Conservation (phyloP, 148 eudicot species). For the Suaeda aralocaspica region DNA sequence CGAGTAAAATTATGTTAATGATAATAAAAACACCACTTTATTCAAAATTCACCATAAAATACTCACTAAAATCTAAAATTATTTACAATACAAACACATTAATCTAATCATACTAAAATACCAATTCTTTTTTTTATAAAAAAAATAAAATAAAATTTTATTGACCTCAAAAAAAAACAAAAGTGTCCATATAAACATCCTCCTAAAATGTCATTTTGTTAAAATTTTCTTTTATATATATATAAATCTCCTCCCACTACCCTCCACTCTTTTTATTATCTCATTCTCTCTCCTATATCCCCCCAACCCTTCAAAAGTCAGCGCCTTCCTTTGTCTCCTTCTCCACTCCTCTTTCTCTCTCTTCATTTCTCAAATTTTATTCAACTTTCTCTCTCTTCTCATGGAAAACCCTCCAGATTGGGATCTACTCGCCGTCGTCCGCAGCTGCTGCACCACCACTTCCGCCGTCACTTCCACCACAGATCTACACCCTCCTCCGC, state of each 20-base stretch:
- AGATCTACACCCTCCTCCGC: neutral
- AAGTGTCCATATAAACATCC: neutral
- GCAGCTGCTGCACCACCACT: constrained; percentile 52
- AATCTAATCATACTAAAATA: too few relatives aligned
- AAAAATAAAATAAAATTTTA: too few relatives aligned
- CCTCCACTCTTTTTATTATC: constrained; percentile 6
- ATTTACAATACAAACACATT: too few relatives aligned
- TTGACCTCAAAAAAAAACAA: too few relatives aligned
- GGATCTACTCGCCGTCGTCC: constrained; percentile 84
- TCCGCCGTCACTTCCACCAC: constrained; percentile 18
- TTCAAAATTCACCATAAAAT: too few relatives aligned
- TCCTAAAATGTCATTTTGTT: neutral
- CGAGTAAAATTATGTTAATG: too few relatives aligned
- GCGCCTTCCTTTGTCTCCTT: constrained; percentile 36
- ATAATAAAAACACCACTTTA: too few relatives aligned
- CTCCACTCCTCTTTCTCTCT: constrained; percentile 3
- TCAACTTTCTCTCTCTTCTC: neutral
- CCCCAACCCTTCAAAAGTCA: constrained; percentile 48
- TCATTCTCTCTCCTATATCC: neutral
- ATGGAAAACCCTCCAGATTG: constrained; percentile 49
- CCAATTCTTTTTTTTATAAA: too few relatives aligned
- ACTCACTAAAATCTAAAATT: too few relatives aligned
- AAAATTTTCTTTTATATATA: constrained; percentile 7
- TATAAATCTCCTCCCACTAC: constrained; percentile 12
- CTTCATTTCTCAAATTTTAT: neutral